Evolutionary conservation across 352 stramenopile genomes (phyloP).

Genomic region (Phytophthora crassamura): DNA sequence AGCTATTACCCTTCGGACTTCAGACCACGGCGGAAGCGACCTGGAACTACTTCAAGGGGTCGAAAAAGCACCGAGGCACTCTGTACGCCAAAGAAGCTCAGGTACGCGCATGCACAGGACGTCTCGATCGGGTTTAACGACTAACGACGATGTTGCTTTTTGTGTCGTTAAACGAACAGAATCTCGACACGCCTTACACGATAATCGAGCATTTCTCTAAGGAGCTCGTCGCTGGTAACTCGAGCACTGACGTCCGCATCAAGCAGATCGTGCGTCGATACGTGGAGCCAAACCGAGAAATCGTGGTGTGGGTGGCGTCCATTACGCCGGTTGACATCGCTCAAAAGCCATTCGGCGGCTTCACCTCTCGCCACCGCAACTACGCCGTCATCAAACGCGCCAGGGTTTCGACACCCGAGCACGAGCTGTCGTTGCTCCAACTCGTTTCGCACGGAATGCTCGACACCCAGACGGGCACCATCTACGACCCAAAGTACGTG

Average conservation of each 20-base stretch:
- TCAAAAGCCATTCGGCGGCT: constrained; percentile 40
- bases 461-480: constrained; percentile 42
- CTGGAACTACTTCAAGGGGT: constrained; percentile 47
- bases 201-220: constrained; percentile 66
- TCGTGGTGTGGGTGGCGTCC: constrained; percentile 66
- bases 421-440: constrained; percentile 55
- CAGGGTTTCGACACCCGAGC: constrained; percentile 32
- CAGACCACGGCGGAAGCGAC: constrained; percentile 33
- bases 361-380: constrained; percentile 54
- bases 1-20: constrained; percentile 39
- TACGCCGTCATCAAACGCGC: constrained; percentile 66
- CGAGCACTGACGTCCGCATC: constrained; percentile 53
- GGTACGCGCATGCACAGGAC: constrained; percentile 14
- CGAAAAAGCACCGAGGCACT: constrained; percentile 40
- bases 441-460: constrained; percentile 57
- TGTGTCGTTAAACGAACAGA: constrained; percentile 13
- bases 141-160: background rate
- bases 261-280: constrained; percentile 71
- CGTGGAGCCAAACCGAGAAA: constrained; percentile 60
- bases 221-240: constrained; percentile 62
- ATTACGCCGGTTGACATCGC: constrained; percentile 58
- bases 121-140: background rate
- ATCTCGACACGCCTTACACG: constrained; percentile 52
- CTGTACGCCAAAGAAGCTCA: constrained; percentile 41
- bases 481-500: constrained; percentile 43